A percentile compares a stretch with the other conserved stretches of the same genome.
Evolutionary conservation across 345 rosid species (phyloP).

Genomic region (Conringia planisiliqua): DNA sequence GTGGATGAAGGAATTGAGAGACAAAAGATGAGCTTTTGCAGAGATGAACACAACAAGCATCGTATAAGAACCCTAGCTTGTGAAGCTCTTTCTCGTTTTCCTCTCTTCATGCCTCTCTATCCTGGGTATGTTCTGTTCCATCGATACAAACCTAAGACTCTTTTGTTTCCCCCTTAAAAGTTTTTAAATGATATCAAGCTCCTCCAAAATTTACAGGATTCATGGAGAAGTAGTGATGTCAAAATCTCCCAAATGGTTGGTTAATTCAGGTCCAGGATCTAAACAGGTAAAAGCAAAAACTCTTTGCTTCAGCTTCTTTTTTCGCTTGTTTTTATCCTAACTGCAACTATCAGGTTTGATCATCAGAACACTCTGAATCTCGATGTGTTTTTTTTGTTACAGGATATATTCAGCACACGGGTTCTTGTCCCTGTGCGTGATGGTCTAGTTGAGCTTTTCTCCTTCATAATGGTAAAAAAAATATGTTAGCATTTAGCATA

Average conservation of each 20-base stretch:
- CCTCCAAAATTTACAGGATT: constrained; percentile 42
- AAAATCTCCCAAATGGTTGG: constrained; percentile 57
- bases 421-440: constrained; percentile 69
- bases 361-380: background rate
- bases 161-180: background rate
- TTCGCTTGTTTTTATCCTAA: background rate
- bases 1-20: constrained; percentile 40
- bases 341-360: background rate
- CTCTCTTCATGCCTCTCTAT: constrained; percentile 60
- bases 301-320: background rate
- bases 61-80: constrained; percentile 53
- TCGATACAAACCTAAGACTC: background rate
- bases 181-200: background rate
- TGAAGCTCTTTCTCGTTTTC: constrained; percentile 60
- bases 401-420: constrained; percentile 55
- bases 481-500: background rate
- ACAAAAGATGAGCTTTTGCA: constrained; percentile 39
- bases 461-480: constrained; percentile 49
- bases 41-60: constrained; percentile 54
- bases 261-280: constrained; percentile 34
- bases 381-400: constrained; percentile 5
- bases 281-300: constrained; percentile 35
- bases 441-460: constrained; percentile 83
- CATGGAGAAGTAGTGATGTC: constrained; percentile 79
- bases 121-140: constrained; percentile 48